These are phyloP conservation scores for Ailanthus altissimus DNA, from an alignment of 345 rosid species.

Conservation along the genomic window DNA sequence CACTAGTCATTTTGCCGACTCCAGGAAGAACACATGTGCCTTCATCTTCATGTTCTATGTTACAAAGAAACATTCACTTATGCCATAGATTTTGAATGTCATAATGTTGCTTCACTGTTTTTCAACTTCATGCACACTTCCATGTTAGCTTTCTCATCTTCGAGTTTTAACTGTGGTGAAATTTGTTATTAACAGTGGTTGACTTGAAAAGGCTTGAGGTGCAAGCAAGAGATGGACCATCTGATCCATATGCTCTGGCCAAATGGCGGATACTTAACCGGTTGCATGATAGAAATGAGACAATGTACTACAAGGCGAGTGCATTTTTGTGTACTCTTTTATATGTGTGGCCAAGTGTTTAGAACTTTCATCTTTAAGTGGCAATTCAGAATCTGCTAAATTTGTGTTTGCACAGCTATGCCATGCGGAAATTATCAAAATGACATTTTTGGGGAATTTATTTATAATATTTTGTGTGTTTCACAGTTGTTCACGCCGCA, in stretches of 20 bases:
- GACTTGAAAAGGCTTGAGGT: slow-evolving; percentile 92
- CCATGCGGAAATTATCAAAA: neutral
- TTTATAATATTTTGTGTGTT: neutral
- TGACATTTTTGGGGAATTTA: too few species aligned
- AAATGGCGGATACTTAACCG: slow-evolving; percentile 97
- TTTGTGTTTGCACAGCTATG: neutral
- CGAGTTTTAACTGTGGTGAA: slow-evolving; percentile 8
- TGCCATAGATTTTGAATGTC: neutral
- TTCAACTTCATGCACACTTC: neutral
- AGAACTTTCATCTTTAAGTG: neutral
- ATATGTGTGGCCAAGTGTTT: neutral
- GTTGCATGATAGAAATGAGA: slow-evolving; percentile 93
- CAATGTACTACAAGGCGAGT: slow-evolving; percentile 84
- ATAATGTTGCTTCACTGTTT: neutral
- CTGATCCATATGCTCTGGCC: slow-evolving; percentile 89
- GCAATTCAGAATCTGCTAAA: neutral
- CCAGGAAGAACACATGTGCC: neutral
- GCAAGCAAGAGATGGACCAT: slow-evolving; percentile 93
- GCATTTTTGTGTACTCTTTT: neutral
- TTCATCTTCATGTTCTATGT: neutral
- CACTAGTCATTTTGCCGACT: neutral
- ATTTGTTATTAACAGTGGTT: slow-evolving; percentile 52
- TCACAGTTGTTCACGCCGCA: neutral
- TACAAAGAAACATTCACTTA: neutral
- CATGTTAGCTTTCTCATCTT: neutral